Conservation (phyloP, 108 stramenopile species). For the Cyclostephanos invisitatus region DNA sequence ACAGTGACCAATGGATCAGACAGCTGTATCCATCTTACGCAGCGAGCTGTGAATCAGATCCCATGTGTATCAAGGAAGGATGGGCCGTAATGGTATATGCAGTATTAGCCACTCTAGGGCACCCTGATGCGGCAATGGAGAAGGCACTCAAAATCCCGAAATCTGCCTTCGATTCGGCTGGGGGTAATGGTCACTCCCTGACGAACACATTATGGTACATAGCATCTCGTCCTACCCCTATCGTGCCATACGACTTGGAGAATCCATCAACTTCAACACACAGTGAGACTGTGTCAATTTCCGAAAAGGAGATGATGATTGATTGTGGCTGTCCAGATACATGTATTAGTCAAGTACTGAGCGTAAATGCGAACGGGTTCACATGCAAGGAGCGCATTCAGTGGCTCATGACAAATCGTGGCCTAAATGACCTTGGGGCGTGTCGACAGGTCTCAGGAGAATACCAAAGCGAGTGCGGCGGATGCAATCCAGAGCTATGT, state of each 20-base stretch:
- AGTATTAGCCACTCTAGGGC: slow-evolving; percentile 71
- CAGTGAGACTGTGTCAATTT: slow-evolving; percentile 19
- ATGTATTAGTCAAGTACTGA: slow-evolving; percentile 61
- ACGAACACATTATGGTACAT: slow-evolving; percentile 82
- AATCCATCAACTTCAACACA: slow-evolving; percentile 32
- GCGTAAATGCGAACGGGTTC: slow-evolving; percentile 50
- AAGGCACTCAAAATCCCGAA: slow-evolving; percentile 49
- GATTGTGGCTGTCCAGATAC: slow-evolving; percentile 66
- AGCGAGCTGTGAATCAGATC: slow-evolving; percentile 59
- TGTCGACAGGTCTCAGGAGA: slow-evolving; percentile 67
- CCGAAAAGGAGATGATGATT: slow-evolving; percentile 9
- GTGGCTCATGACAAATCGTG: slow-evolving; percentile 59
- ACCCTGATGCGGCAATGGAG: slow-evolving; percentile 54
- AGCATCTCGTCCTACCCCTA: slow-evolving; percentile 56
- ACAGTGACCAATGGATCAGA: slow-evolving; percentile 77
- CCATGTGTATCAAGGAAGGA: slow-evolving; percentile 60
- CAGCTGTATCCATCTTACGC: slow-evolving; percentile 80
- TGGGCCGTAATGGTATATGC: slow-evolving; percentile 71
- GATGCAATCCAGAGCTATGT: slow-evolving; percentile 54
- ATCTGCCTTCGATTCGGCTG: slow-evolving; percentile 60
- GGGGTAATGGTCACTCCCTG: slow-evolving; percentile 73
- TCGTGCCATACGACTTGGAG: slow-evolving; percentile 47
- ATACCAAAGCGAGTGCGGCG: slow-evolving; percentile 53
- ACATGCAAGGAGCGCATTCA: slow-evolving; percentile 69
- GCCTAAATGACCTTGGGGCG: slow-evolving; percentile 59